These are phyloP conservation scores for Linnemannia hyalina DNA, from an alignment of 192 early-diverging fungal species.

Conservation along the genomic window DNA sequence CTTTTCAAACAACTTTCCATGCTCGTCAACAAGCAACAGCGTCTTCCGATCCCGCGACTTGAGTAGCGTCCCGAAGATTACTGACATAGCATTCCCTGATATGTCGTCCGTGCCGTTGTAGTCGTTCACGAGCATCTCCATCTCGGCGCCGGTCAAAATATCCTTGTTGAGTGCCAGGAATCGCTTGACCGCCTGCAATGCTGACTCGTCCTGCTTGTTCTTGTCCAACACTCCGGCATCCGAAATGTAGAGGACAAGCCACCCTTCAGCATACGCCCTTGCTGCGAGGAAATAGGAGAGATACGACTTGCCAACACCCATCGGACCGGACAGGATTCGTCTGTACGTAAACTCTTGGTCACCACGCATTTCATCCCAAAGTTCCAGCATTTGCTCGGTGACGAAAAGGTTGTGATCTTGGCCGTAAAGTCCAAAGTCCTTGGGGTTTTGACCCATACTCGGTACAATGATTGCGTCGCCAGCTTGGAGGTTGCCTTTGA, in stretches of 20 bases:
- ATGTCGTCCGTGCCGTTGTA: background rate
- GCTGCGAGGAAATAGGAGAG: conserved; percentile 40
- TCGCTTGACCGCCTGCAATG: background rate
- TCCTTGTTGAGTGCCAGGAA: conserved; percentile 48
- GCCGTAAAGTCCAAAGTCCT: too few species aligned
- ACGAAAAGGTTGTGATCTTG: too few species aligned
- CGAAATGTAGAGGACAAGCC: conserved; percentile 42
- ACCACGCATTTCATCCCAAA: too few species aligned
- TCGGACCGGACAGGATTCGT: too few species aligned
- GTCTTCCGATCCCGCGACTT: conserved; percentile 12
- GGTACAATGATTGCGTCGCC: too few species aligned
- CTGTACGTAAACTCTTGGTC: too few species aligned
- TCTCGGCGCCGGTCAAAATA: conserved; percentile 47
- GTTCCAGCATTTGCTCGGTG: too few species aligned
- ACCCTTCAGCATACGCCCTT: conserved; percentile 40
- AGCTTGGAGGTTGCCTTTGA: too few species aligned
- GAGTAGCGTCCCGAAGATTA: too few species aligned
- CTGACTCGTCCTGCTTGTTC: background rate
- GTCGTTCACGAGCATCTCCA: conserved; percentile 24
- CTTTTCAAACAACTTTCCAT: conserved; percentile 34
- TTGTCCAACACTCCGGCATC: conserved; percentile 35
- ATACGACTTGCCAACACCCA: too few species aligned
- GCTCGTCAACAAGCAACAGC: conserved; percentile 52
- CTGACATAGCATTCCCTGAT: background rate
- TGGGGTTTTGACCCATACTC: too few species aligned